phyloP scores from a whole-genome alignment of 352 stramenopile genomes.

The Phytophthora niederhauseri region DNA sequence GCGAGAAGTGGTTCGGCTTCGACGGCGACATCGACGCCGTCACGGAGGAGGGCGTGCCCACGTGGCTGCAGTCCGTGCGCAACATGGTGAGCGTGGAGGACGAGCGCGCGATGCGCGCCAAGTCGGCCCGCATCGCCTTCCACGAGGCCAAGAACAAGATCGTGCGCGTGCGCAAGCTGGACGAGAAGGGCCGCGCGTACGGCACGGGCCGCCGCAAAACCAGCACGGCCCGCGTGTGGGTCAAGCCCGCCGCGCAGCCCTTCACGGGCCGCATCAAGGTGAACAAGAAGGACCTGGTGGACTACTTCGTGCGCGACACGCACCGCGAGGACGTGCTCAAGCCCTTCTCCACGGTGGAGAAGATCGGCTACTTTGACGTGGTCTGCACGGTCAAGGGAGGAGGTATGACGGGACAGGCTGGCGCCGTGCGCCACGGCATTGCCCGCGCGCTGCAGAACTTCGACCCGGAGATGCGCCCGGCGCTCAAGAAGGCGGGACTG shows the following conservation, averaged over 20 bases:
- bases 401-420: conserved; percentile 93
- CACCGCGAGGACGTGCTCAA: conserved; percentile 91
- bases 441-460: conserved; percentile 94
- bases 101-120: conserved; percentile 70
- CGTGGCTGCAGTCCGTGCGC: conserved; percentile 83
- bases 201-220: conserved; percentile 95
- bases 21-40: conserved; percentile 78
- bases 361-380: conserved; percentile 92
- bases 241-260: conserved; percentile 79
- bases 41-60: conserved; percentile 78
- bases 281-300: conserved; percentile 95
- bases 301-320: conserved; percentile 93
- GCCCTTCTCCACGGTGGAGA: conserved; percentile 71
- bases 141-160: conserved; percentile 81
- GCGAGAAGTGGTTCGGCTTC: conserved; percentile 82
- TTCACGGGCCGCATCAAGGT: conserved; percentile 91
- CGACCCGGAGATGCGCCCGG: conserved; percentile 91
- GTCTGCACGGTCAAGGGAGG: conserved; percentile 93
- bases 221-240: conserved; percentile 93
- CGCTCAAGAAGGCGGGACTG: conserved; percentile 94
- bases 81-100: conserved; percentile 68
- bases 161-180: conserved; percentile 68
- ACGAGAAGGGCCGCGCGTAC: conserved; percentile 85
- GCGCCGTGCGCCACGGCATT: conserved; percentile 94
- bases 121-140: conserved; percentile 66